phyloP scores from a whole-genome alignment of 1,284 basidiomycete genomes.

The Fomitopsis pinicola region DNA sequence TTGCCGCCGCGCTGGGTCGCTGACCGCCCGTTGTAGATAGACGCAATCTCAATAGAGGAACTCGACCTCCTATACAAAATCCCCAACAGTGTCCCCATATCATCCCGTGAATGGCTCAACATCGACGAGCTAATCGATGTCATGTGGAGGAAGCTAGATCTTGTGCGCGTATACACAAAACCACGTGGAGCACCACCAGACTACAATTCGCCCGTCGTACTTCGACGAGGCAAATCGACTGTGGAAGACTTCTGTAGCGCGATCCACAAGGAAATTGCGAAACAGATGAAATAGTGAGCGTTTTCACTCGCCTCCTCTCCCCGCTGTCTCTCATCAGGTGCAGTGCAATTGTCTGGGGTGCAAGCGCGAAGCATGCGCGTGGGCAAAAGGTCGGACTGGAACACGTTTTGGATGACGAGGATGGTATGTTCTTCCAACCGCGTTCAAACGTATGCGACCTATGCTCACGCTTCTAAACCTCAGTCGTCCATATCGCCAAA shows the following conservation, averaged over 20 bases:
- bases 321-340: constrained; percentile 4
- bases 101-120: constrained; percentile 93
- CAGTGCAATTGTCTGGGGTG: constrained; percentile 89
- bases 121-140: constrained; percentile 90
- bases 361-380: constrained; percentile 92
- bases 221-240: constrained; percentile 70
- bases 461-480: constrained; percentile 19
- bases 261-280: constrained; percentile 90
- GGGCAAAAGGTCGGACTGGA: constrained; percentile 96
- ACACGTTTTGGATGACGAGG: constrained; percentile 87
- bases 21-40: constrained; percentile 61
- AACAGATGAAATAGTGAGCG: constrained; percentile 87
- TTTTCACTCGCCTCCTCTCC: neutral
- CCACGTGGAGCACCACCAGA: constrained; percentile 91
- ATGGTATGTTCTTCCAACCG: constrained; percentile 47
- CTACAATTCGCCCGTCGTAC: constrained; percentile 77
- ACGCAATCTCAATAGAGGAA: constrained; percentile 98
- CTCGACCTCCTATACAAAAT: constrained; percentile 95
- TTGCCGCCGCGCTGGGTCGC: neutral
- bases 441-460: neutral
- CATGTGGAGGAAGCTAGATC: constrained; percentile 89
- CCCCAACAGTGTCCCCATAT: constrained; percentile 93
- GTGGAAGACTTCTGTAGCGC: constrained; percentile 91
- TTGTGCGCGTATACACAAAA: constrained; percentile 94
- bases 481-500: constrained; percentile 81